These are phyloP conservation scores for Knufia fluminis DNA, from an alignment of 2,329 filamentous ascomycete genomes.

Conservation along the genomic window DNA sequence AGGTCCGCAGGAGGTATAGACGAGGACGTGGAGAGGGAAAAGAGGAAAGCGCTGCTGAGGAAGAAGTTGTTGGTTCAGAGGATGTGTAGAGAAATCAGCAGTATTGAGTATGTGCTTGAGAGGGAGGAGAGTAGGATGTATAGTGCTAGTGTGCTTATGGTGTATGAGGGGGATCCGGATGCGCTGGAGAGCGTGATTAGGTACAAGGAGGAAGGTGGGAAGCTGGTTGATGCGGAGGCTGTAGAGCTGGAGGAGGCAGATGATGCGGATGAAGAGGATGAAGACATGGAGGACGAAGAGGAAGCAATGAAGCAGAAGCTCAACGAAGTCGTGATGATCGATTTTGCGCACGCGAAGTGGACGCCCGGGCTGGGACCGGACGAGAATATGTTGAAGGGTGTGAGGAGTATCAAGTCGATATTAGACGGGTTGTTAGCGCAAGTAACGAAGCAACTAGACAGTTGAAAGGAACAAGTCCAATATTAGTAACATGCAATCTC, in stretches of 20 bases:
- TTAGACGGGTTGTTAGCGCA: slow-evolving; percentile 47
- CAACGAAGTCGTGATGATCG: slow-evolving; percentile 77
- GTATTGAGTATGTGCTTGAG: slow-evolving; percentile 42
- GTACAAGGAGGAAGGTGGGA: slow-evolving; percentile 31
- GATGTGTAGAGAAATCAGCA: slow-evolving; percentile 33
- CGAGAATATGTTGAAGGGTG: slow-evolving; percentile 68
- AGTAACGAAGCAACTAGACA: not conserved
- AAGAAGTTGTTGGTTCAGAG: slow-evolving; percentile 35
- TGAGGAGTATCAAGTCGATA: slow-evolving; percentile 61
- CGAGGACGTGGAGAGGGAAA: slow-evolving; percentile 7
- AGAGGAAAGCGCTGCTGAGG: slow-evolving; percentile 14
- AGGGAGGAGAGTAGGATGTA: slow-evolving; percentile 58
- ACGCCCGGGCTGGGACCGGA: slow-evolving; percentile 74
- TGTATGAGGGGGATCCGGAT: slow-evolving; percentile 56
- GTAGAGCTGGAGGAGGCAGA: slow-evolving; percentile 30
- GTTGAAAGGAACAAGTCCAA: not conserved
- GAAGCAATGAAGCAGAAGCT: slow-evolving; percentile 53
- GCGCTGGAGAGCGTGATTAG: slow-evolving; percentile 44
- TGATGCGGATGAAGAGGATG: slow-evolving; percentile 36
- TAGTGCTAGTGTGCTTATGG: slow-evolving; percentile 54
- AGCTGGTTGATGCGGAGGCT: slow-evolving; percentile 24
- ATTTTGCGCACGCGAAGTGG: slow-evolving; percentile 90
- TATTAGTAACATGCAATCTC: no score
- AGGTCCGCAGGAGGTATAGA: no score
- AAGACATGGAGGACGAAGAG: slow-evolving; percentile 48